Evolutionary conservation across 2,329 filamentous ascomycete genomes (phyloP).

Genomic region (Calonectria pseudoturangicola): DNA sequence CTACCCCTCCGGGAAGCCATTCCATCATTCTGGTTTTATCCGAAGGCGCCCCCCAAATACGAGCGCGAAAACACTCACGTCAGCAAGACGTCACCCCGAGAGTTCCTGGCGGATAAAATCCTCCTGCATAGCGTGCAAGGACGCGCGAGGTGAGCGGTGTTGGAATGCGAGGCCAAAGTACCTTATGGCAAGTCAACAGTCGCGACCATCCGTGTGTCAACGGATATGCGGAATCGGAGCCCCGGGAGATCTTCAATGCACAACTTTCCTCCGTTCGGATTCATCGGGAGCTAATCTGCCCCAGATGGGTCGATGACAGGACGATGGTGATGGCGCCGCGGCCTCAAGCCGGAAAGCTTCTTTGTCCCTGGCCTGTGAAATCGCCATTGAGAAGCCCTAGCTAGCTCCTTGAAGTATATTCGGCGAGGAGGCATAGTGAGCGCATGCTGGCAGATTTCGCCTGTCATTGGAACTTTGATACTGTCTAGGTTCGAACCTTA

Average conservation of each 20-base stretch:
- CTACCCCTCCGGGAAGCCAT: neutral
- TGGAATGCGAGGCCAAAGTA: slow-evolving; percentile 9
- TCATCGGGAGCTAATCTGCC: slow-evolving; percentile 27
- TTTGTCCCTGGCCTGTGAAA: slow-evolving; percentile 30
- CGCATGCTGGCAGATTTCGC: neutral
- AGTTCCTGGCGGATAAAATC: slow-evolving; percentile 6
- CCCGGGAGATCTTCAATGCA: slow-evolving; percentile 7
- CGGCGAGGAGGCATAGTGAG: neutral
- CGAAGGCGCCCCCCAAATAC: neutral
- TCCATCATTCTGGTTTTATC: neutral
- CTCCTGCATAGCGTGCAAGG: neutral
- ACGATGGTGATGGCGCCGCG: slow-evolving; percentile 29
- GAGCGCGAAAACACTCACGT: slow-evolving; percentile 6
- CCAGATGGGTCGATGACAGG: slow-evolving; percentile 13
- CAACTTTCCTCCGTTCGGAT: neutral
- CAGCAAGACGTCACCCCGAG: neutral
- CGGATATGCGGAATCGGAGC: slow-evolving; percentile 14
- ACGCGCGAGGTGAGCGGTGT: neutral
- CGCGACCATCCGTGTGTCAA: neutral
- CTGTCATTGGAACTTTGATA: neutral
- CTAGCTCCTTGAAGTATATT: slow-evolving; percentile 13
- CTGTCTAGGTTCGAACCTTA: slow-evolving; percentile 5
- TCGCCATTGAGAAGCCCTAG: neutral
- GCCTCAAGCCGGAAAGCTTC: slow-evolving; percentile 29
- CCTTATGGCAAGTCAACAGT: neutral